Evolutionary conservation across 768 basidiomycete species (phyloP), one percentile per base, ranked within the genome.

Genomic region (Amanita phalloides): DNA sequence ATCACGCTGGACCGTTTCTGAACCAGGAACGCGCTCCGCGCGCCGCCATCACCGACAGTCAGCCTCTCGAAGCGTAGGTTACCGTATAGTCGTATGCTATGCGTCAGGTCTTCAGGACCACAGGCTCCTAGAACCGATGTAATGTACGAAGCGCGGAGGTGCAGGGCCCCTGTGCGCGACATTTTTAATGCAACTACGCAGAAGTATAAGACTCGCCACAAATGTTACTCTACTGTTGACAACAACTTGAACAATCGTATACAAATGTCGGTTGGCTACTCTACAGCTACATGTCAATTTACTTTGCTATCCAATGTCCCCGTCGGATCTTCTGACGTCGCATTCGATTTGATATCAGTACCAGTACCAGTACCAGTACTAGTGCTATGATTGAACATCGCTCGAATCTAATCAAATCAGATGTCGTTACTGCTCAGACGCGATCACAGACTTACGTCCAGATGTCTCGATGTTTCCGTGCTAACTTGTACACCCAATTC

Each of bases 401-500:
- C 17, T 38, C 48, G 35, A 25, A 49, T 37, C 48, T 49, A 13
- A 1, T 33, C 9, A 36, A 11, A 30, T n/a, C 14, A 28, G 13
- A 38, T 38, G 23, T 35, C 47, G 25, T 28, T 23, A 43, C 30
- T n/a, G 11, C 9, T 26, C 20, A 6, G 26, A 43, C 30, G 45
- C 32, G 13, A 36, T 28, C 26, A 30, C 32, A n/a, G 17, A 59
- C 57, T 45, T 37, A 66, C 64, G 43, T 63, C 62, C 39, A 63
- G 53, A 44, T 64, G 65, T 35, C 54, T 58, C 1, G 61, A 57
- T 9, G 58, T 63, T 50, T 58, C 54, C 2, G 60, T 63, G 53
- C 51, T 58, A 25, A 66, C 55, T 30, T 62, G 60, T 7, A 62
- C 55, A 30, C 55, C 53, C 14, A 62, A 57, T 48, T 64, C 63